A percentile compares a stretch with the other conserved stretches of the same genome.
Conservation (phyloP, 169 alveolate species). For the Cryptosporidium sp. region DNA sequence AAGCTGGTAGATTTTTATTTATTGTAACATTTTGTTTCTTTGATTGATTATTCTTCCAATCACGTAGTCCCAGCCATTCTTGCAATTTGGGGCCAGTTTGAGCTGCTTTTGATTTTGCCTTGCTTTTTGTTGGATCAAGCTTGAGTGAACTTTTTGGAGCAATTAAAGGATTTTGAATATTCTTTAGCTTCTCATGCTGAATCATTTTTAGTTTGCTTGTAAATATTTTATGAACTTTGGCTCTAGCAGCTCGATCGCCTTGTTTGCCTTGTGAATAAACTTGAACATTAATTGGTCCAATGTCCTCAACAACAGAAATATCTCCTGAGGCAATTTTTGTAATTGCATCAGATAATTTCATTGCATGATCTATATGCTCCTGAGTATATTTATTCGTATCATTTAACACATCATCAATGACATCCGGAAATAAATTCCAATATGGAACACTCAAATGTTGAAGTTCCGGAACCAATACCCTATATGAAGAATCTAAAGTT, state of each 20-base stretch:
- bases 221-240: conserved; percentile 55
- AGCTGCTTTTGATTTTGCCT: conserved; percentile 18
- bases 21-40: conserved; percentile 1
- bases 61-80: conserved; percentile 70
- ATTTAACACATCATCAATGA: conserved; percentile 39
- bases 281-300: conserved; percentile 44
- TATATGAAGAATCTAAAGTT: conserved; percentile 62
- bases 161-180: conserved; percentile 40
- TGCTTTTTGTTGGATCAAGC: conserved; percentile 24
- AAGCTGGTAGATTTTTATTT: background rate
- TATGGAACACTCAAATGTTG: conserved; percentile 75
- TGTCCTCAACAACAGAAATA: conserved; percentile 51
- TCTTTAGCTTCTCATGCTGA: conserved; percentile 41
- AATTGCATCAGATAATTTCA: conserved; percentile 68
- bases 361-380: conserved; percentile 64
- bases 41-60: conserved; percentile 48
- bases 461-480: conserved; percentile 71
- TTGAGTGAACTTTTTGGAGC: conserved; percentile 36
- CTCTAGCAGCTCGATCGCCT: conserved; percentile 11
- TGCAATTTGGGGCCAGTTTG: conserved; percentile 26
- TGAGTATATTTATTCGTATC: conserved; percentile 63
- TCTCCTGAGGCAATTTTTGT: conserved; percentile 54
- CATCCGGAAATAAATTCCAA: conserved; percentile 44
- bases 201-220: conserved; percentile 56
- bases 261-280: conserved; percentile 11